Evolutionary conservation across 345 rosid genomes (phyloP), one percentile per base, ranked within the genome.

Genomic region (Zanthoxylum bungeanum): DNA sequence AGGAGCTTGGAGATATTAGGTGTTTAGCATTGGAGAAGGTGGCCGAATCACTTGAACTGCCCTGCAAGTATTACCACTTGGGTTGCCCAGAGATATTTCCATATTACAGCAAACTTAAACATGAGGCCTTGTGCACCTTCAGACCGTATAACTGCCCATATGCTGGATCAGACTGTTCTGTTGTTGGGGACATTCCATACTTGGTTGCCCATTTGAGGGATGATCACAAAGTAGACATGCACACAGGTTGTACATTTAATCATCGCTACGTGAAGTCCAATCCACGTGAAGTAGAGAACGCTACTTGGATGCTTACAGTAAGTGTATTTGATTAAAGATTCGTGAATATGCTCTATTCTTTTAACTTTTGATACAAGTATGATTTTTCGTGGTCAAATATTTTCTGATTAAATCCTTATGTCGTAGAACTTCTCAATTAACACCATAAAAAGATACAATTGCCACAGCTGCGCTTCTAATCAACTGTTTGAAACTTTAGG

Each of bases 221-320:
- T 71, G 92, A 88, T 59, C 95, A 90, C 78, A 90, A 90, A 79
- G 95, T 89, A 61, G 95, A 90, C 79, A 90, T 90, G 92, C 92
- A 87, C 73, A 82, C 85, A 7, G 95, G 95, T 27, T 85, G 85
- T 78, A 86, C 91, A 12, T 90, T 90, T 76, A 90, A 90, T 75
- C 95, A 90, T 66, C 95, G 95, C 34, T 90, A 88, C 28, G 95
- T 90, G 74, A 87, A 90, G 70, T 86, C 95, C 53, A 90, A 90
- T 69, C 95, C 92, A 1, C 91, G 91, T 5, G 92, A 89, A 85
- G 95, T 89, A 46, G 95, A 89, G 82, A 89, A 89, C 22, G 95
- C 95, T 10, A 89, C 91, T 40, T 90, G 92, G 95, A 90, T 90
- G 92, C 73, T 69, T 28, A 69, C 73, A 27, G 73, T 69, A 69